Evolutionary conservation across 2,329 filamentous ascomycete genomes (phyloP), one percentile per base, ranked within the genome.

Genomic region (Aureobasidium sp.): DNA sequence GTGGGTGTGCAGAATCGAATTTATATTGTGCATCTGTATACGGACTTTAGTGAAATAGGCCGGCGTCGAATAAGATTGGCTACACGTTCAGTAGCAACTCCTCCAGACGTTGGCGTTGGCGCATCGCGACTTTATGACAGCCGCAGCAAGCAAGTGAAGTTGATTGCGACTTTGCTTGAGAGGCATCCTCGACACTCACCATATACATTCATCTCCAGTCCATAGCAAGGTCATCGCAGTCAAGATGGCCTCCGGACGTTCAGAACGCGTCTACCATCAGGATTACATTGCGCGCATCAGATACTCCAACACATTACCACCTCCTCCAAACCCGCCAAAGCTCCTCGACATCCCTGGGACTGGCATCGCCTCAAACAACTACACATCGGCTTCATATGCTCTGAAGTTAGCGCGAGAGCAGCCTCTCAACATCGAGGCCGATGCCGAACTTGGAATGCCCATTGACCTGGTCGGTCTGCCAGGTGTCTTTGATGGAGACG

Each of bases 371-470:
- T 89, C 86, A 67, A 88, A 88, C 63, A 89, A 95, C 73, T 97
- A 97, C 76, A 95, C 94, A 36, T 90, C 87, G 3, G 90, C 94
- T 1, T 87, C 87, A 27, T 99, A 96, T 78, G 91, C 92, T 34
- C 94, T 92, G 50, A 86, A 91, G 65, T 80, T 99, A 67, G 91
- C 90, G 21, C 83, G 93, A 70, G 91, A 96, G 71, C 94, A 97
- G 78, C 90, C 93, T 58, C 81, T 96, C 53, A 97, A 97, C 72
- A 94, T 99, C 64, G 94, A 99, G 76, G 91, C 91, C 34, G 94
- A 99, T 83, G 94, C 92, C 9, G 94, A 99, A 79, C 83, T 97
- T 68, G 94, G 94, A 62, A 97, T 99, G 94, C 91, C 92, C 63
- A 85, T 99, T 72, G 93, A 97, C 73, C 78, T 99, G 67, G 89